phyloP scores from a whole-genome alignment of 1,284 basidiomycete species.

The Boletellus deceptivus region DNA sequence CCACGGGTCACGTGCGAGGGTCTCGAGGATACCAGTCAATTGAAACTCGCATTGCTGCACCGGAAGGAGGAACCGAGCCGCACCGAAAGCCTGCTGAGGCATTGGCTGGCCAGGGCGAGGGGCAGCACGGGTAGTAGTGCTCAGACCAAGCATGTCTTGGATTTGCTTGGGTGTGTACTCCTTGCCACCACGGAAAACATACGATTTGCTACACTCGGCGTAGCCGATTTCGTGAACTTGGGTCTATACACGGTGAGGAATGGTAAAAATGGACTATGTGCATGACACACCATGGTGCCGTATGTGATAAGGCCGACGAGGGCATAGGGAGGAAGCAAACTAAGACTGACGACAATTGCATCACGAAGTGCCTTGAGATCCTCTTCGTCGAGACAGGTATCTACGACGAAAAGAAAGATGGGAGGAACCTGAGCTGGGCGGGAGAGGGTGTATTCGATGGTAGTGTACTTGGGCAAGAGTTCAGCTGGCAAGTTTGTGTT shows the following conservation, averaged over 20 bases:
- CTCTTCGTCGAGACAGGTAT: constrained; percentile 96
- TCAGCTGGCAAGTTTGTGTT: constrained; percentile 96
- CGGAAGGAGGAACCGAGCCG: constrained; percentile 92
- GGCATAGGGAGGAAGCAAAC: constrained; percentile 89
- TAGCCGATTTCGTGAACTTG: constrained; percentile 99
- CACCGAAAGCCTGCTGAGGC: constrained; percentile 82
- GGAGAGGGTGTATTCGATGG: constrained; percentile 97
- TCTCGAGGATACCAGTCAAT: constrained; percentile 91
- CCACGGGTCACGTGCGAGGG: constrained; percentile 92
- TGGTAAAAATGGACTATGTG: accelerated
- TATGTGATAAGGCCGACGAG: constrained; percentile 95
- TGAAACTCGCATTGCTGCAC: constrained; percentile 96
- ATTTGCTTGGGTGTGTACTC: constrained; percentile 97
- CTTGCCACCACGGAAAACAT: constrained; percentile 99
- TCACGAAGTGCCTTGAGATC: constrained; percentile 95
- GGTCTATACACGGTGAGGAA: constrained; percentile 51
- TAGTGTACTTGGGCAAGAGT: constrained; percentile 96
- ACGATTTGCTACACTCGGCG: constrained; percentile 94
- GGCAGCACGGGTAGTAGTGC: constrained; percentile 68
- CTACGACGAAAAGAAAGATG: constrained; percentile 95
- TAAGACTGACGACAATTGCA: constrained; percentile 90
- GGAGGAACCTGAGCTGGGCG: constrained; percentile 92
- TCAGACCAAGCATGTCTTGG: constrained; percentile 96
- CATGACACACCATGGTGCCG: constrained; percentile 84
- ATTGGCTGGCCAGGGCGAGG: constrained; percentile 85